Conservation (phyloP, 306 rosid genomes). For the Coriaria nepalensis region DNA sequence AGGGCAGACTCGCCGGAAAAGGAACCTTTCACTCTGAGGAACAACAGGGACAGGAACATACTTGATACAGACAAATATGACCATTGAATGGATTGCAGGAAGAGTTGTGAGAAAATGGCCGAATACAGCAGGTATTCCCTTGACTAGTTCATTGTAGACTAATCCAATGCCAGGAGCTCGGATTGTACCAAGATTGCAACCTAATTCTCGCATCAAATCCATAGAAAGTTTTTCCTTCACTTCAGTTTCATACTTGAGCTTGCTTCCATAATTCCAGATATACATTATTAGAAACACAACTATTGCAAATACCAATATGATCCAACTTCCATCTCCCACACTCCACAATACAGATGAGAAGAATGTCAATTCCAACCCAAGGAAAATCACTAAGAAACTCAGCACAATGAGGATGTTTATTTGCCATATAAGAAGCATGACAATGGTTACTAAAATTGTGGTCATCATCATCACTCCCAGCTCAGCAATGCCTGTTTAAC, state of each 20-base stretch:
- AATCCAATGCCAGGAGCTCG: slow-evolving; percentile 97
- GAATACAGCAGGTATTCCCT: slow-evolving; percentile 90
- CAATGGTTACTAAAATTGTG: slow-evolving; percentile 72
- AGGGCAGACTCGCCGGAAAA: slow-evolving; percentile 90
- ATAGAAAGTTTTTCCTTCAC: slow-evolving; percentile 78
- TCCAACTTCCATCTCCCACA: slow-evolving; percentile 94
- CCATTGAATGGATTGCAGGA: slow-evolving; percentile 62
- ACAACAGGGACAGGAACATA: slow-evolving; percentile 85
- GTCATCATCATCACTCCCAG: slow-evolving; percentile 99
- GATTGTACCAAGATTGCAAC: slow-evolving; percentile 83
- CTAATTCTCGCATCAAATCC: slow-evolving; percentile 76
- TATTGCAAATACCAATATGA: slow-evolving; percentile 68
- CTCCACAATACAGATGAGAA: slow-evolving; percentile 88
- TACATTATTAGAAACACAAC: slow-evolving; percentile 72
- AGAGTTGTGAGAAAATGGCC: slow-evolving; percentile 85
- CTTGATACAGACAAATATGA: slow-evolving; percentile 88
- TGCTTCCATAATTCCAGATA: slow-evolving; percentile 93
- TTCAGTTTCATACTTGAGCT: slow-evolving; percentile 92
- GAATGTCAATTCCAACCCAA: slow-evolving; percentile 73
- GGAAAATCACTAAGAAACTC: slow-evolving; percentile 50
- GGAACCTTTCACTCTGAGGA: slow-evolving; percentile 96
- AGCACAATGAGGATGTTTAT: slow-evolving; percentile 58
- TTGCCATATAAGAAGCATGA: slow-evolving; percentile 99
- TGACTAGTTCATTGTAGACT: slow-evolving; percentile 84
- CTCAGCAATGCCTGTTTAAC: slow-evolving; percentile 83